Evolutionary conservation across 2,329 filamentous ascomycete genomes (phyloP), one percentile per base, ranked within the genome.

Genomic region (Fusarium palustre): DNA sequence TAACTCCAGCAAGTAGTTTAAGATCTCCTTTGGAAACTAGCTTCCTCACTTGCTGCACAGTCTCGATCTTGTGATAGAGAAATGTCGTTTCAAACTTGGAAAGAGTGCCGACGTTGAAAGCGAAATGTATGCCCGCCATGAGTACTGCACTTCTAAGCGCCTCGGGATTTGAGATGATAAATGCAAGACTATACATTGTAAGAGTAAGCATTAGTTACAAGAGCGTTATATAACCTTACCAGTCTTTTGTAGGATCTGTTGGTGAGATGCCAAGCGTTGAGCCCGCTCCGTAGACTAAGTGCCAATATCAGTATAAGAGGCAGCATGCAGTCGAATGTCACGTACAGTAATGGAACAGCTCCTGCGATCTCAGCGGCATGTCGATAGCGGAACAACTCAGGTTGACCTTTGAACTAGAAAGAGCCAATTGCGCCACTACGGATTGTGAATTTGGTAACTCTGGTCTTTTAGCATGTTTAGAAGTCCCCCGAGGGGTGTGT

Each of bases 321-420:
- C n/a, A n/a, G n/a, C n/a, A n/a, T n/a, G n/a, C n/a, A n/a, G n/a
- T n/a, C n/a, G n/a, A n/a, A n/a, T n/a, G n/a, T n/a, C n/a, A 15
- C 55, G 7, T 28, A 66, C 63, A 66, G 5, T 66, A 66, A 30
- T 66, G 56, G n/a, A 66, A 65, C 7, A 66, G 33, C 11, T 66
- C 63, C 6, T 66, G 61, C 2, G 63, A 66, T 33, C 46, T 42
- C 13, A 66, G 18, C 3, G 63, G 63, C 63, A 66, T 66, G 0
- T 55, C 28, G 10, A 66, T 66, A 4, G 63, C 22, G 4, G 65
- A n/a, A 4, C 20, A 49, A 16, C 49, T 31, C 3, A 59, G 3
- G 10, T 36, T 65, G 10, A 34, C 28, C 2, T 20, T 5, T 12
- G 62, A 59, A 2, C 36, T 33, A 2, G 60, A 59, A 18, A 59